Evolutionary conservation across 2,329 filamentous ascomycete genomes (phyloP).

Genomic region (Fusarium pseudograminearum): DNA sequence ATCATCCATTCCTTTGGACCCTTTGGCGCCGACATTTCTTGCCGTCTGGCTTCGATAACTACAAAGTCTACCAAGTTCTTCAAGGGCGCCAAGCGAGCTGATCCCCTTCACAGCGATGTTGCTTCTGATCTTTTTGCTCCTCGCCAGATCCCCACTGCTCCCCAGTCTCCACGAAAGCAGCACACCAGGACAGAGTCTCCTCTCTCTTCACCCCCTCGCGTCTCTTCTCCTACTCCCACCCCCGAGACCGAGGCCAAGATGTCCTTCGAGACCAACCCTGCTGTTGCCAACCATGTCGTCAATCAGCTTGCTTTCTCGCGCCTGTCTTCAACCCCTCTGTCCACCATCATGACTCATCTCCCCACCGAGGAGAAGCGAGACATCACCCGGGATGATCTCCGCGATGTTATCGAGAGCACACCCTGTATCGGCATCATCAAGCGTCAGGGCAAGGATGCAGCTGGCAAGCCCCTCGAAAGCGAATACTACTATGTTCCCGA

Average conservation of each 20-base stretch:
- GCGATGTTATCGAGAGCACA: conserved; percentile 77
- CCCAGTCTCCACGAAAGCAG: conserved; percentile 44
- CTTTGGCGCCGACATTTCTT: conserved; percentile 87
- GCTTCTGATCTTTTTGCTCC: conserved; percentile 45
- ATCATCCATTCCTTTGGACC: conserved; percentile 93
- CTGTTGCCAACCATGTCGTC: conserved; percentile 84
- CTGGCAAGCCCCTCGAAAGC: conserved; percentile 91
- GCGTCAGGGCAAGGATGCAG: conserved; percentile 94
- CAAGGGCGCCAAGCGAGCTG: conserved; percentile 43
- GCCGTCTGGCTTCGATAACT: conserved; percentile 81
- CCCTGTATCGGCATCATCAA: conserved; percentile 88
- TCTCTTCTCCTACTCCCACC: conserved; percentile 40
- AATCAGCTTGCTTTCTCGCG: conserved; percentile 97
- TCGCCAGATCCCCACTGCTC: conserved; percentile 40
- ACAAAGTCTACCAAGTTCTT: conserved; percentile 71
- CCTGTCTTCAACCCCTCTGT: conserved; percentile 89
- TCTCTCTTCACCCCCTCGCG: conserved; percentile 45
- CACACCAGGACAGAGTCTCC: conserved; percentile 42
- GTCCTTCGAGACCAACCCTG: conserved; percentile 54
- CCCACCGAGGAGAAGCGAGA: conserved; percentile 73
- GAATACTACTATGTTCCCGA: conserved; percentile 98
- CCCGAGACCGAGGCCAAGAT: conserved; percentile 41
- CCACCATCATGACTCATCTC: conserved; percentile 88
- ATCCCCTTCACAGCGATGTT: conserved; percentile 31
- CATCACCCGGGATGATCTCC: conserved; percentile 73